phyloP scores from a whole-genome alignment of 2,329 filamentous ascomycete genomes.

The Aspergillus fumigatiaffinis region DNA sequence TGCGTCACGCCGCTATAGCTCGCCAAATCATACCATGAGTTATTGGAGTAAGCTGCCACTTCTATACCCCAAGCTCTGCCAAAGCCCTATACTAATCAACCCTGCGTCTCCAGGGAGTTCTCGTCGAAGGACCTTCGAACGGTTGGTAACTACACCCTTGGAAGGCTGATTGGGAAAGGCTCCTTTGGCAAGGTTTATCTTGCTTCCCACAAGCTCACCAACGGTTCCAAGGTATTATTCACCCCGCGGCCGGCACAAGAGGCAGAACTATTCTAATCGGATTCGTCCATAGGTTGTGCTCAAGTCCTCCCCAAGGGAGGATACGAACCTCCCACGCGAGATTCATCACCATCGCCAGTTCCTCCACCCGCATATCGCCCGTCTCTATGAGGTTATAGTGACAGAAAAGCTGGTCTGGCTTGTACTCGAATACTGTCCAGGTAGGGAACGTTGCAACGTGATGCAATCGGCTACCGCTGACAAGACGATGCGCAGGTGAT shows the following conservation, averaged over 20 bases:
- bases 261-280: conserved; percentile 4
- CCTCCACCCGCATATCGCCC: conserved; percentile 92
- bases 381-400: conserved; percentile 96
- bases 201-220: conserved; percentile 92
- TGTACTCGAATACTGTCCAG: conserved; percentile 92
- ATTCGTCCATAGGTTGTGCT: conserved; percentile 71
- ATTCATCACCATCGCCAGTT: conserved; percentile 99
- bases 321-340: conserved; percentile 91
- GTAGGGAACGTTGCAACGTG: conserved; percentile 45
- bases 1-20: conserved; percentile 56
- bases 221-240: conserved; percentile 79
- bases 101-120: conserved; percentile 67
- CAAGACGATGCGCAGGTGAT: conserved; percentile 59
- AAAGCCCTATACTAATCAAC: not conserved
- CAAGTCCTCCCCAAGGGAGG: conserved; percentile 94
- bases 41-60: conserved; percentile 70
- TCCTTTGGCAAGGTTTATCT: conserved; percentile 99
- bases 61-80: not conserved
- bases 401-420: conserved; percentile 95
- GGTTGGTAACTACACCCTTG: conserved; percentile 92
- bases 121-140: conserved; percentile 83
- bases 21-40: conserved; percentile 91
- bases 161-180: conserved; percentile 89
- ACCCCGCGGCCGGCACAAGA: not conserved
- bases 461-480: conserved; percentile 6